Evolutionary conservation across 2,329 filamentous ascomycete genomes (phyloP), one percentile per base, ranked within the genome.

Genomic region (Ceratocystis diversiconidia): DNA sequence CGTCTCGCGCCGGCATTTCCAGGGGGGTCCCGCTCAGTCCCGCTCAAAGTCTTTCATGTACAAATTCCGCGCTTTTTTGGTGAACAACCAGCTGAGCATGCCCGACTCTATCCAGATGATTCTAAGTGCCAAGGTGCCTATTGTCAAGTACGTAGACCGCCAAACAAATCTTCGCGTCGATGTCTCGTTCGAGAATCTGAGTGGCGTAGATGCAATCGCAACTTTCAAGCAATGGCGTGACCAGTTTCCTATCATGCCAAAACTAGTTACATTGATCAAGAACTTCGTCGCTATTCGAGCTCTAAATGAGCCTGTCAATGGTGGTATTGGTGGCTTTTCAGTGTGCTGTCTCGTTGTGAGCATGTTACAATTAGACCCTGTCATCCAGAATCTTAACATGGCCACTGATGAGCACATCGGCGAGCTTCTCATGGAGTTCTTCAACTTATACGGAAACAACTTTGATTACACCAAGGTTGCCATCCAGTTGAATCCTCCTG

Each of bases 261-360:
- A 89, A 50, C 78, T 99, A 28, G 90, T 96, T 46, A 87, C 90
- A 0, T 73, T 97, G 30, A 82, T 99, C 75, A 99, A 99, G 77
- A 94, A 99, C 70, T 92, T 95, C 67, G 78, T 99, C 30, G 80
- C 88, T 46, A 95, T 99, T 84, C 85, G 91, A 68, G 89, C 87
- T 0, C 79, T 96, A 63, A 96, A 96, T 70, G 94, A 99, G 74
- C 92, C 95, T 3, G 88, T 89, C 50, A 89, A 85, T 68, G 94
- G 94, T 65, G 94, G 94, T 2, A 85, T 99, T 63, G 94, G 94
- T 64, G 94, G 94, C 2, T 97, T 96, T 73, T 90, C 91, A 1
- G 88, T 95, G 69, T 96, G 92, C 65, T 99, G 94, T 77, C 80
- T 99, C 68, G 89, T 96, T 5, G 89, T 94, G 67, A 94, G 89